Conservation (phyloP, 805 yeast species). For the Nakazawaea holstii region DNA sequence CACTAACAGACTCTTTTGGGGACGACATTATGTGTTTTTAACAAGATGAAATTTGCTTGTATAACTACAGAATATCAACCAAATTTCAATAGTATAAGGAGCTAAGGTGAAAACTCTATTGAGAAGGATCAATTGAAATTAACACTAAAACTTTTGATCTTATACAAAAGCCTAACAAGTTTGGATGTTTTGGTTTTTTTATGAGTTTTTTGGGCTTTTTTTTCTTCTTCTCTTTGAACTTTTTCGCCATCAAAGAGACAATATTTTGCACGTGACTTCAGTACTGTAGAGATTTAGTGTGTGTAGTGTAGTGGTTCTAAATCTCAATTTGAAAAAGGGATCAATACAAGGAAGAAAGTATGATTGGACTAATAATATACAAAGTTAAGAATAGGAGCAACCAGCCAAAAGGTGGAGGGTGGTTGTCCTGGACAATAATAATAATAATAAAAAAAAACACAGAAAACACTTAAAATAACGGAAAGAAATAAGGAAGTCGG, state of each 20-base stretch:
- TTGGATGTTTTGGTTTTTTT: no score
- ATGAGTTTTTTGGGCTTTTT: not conserved
- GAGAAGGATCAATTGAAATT: no score
- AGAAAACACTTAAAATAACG: not conserved
- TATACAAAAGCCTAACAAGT: no score
- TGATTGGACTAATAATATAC: not conserved
- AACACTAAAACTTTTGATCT: no score
- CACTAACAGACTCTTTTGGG: conserved; percentile 5
- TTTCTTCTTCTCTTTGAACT: not conserved
- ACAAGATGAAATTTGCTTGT: not conserved
- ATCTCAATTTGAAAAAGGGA: no score
- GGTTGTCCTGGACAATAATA: no score
- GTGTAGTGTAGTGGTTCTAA: no score
- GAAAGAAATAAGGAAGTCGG: not conserved
- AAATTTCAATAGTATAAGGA: not conserved
- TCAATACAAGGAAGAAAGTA: no score
- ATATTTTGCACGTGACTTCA: not conserved
- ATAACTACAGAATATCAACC: not conserved
- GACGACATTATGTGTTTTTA: not conserved
- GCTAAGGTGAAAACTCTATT: no score
- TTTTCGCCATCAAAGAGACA: not conserved
- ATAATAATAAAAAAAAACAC: not conserved
- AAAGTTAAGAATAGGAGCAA: no score
- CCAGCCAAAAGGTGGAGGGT: no score
- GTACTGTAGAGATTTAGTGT: no score